Base-by-base conservation (phyloP, 257 asterid genomes). In the Lithospermum erythrorhizon region DNA sequence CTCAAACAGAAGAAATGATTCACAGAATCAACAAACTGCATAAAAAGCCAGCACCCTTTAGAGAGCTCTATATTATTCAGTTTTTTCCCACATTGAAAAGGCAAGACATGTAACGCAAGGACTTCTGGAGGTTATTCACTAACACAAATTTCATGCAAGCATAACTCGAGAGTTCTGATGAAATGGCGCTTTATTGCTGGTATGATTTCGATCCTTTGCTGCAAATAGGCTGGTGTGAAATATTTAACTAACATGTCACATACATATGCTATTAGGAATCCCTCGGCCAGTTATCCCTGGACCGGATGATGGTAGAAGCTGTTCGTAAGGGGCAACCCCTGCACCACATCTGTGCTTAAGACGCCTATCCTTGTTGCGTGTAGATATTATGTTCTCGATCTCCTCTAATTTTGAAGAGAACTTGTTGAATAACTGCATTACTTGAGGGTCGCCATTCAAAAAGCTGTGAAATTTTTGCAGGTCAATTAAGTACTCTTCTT, bases 231-330 rank as follows among this genome's bases (percentile, higher is more conserved):
- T 27, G 30, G 30, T 27, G 30, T 27, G 30, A 27, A 27, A 27
- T 3, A 27, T 27, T 3, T 3, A 27, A 27, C 30, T 2, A 27
- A 27, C 30, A 27, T 23, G 52, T 82, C 79, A 87, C 67, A 87
- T 82, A 54, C 90, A 87, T 78, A 87, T 81, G 79, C 94, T 87
- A 76, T 84, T 87, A 24, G 95, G 95, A 74, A 87, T 77, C 37
- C 94, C 94, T 9, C 94, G 94, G 4, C 95, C 90, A 7, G 95
- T 84, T 14, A 84, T 90, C 0, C 95, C 95, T 1, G 84, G 87
- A 52, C 79, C 70, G 10, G 95, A 87, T 53, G 88, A 77, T 32
- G 95, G 96, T 35, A 83, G 67, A 35, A 89, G 79, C 75, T 86
- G 70, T 68, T 86, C 94, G 69, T 89, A 89, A 0, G 95, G 95